Conservation (phyloP, 1,284 basidiomycete genomes). For the Peniophora sp. region DNA sequence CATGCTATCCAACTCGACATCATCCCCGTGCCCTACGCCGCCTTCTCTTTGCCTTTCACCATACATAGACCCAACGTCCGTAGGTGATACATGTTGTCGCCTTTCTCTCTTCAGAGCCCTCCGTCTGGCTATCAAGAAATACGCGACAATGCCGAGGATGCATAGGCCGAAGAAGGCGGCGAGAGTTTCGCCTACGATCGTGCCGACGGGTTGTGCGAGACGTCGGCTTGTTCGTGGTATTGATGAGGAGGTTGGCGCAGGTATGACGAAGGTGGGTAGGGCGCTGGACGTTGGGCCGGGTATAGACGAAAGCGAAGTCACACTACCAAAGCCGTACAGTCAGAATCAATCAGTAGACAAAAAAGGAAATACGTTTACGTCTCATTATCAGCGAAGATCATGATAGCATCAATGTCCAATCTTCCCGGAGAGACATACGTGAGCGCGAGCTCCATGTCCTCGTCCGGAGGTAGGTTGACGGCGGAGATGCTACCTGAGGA, state of each 20-base stretch:
- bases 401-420: slow-evolving; percentile 20
- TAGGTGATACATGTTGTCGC: too few relatives aligned
- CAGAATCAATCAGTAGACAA: not conserved
- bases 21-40: too few relatives aligned
- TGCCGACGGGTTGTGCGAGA: slow-evolving; percentile 11
- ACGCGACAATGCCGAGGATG: slow-evolving; percentile 6
- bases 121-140: too few relatives aligned
- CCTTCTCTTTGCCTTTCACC: too few relatives aligned
- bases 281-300: slow-evolving; percentile 11
- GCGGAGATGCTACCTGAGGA: slow-evolving; percentile 18
- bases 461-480: slow-evolving; percentile 16
- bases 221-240: slow-evolving; percentile 1
- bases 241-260: slow-evolving; percentile 3
- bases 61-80: too few relatives aligned
- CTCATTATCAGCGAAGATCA: slow-evolving; percentile 4
- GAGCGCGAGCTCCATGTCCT: slow-evolving; percentile 18
- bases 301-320: slow-evolving; percentile 7
- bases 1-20: too few relatives aligned
- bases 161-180: slow-evolving; percentile 14
- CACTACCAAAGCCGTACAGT: not conserved
- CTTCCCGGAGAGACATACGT: slow-evolving; percentile 16
- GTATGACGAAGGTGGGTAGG: slow-evolving; percentile 12
- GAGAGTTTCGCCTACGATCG: slow-evolving; percentile 12
- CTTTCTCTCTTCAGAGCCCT: too few relatives aligned
- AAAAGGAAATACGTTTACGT: slow-evolving; percentile 1